Evolutionary conservation across 805 yeast species (phyloP), one percentile per base, ranked within the genome.

Genomic region (Yarrowia divulgata): DNA sequence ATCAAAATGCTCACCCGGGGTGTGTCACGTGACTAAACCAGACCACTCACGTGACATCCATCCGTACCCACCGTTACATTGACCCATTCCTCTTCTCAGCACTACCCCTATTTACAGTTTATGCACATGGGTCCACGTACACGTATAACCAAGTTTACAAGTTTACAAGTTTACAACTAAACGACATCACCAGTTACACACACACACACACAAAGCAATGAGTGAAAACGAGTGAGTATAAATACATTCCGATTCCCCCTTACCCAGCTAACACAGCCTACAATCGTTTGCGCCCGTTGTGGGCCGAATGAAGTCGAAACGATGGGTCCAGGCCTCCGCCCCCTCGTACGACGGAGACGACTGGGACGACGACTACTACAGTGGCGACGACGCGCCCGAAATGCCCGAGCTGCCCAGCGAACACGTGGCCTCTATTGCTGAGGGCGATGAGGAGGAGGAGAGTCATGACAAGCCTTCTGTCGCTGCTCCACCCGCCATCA

Each of bases 321-420:
- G 81, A 13, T 78, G 81, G 81, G 79, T 76, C 18, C 74, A 71
- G 19, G 75, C 78, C 10, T 74, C 79, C 9, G 73, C 73, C 37
- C 75, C 77, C 7, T 73, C 77, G 18, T 78, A 78, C 68, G 81
- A 78, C 39, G 81, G 80, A 7, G 79, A 77, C 62, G 81, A 76
- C 54, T 78, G 75, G 75, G 74, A 73, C 50, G 77, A 73, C 52
- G 72, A 71, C 52, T 69, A 70, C 29, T 68, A 69, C 43, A 70
- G 71, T 16, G 72, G 69, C 29, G 74, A 73, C 12, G 74, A 69
- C n/a, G 71, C 45, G n/a, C 68, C 69, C 39, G 74, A 64, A n/a
- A 55, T 71, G 18, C 75, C 75, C 5, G 72, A 74, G 32, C 37
- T 74, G 69, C 76, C 76, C 1, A 71, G 63, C 14, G 55, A 73